Percentiles rank a stretch among this genome's conserved stretches.
Conservation (phyloP, 371 early-diverging fungal species). For the Mortierella sp. region DNA sequence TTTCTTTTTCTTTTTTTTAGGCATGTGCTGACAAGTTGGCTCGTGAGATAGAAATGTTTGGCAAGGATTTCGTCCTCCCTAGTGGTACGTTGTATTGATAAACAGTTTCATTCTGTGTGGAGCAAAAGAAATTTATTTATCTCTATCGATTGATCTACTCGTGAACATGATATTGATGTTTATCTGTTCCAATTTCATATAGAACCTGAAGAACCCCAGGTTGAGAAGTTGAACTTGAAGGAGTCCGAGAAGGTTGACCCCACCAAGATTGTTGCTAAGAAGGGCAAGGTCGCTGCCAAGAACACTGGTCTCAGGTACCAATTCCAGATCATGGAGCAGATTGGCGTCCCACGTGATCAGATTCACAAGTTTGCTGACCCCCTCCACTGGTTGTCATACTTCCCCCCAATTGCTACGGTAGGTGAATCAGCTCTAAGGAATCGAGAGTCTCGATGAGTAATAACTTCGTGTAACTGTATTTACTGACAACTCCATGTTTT, state of each 20-base stretch:
- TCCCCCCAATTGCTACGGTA: constrained; percentile 92
- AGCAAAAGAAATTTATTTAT: background rate
- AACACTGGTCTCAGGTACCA: constrained; percentile 89
- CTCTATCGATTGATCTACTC: background rate
- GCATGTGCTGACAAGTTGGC: constrained; percentile 98
- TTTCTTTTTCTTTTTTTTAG: constrained; percentile 52
- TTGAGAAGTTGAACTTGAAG: constrained; percentile 63
- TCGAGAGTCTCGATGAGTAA: background rate
- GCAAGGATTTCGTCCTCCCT: constrained; percentile 82
- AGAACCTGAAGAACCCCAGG: constrained; percentile 60
- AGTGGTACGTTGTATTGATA: constrained; percentile 24
- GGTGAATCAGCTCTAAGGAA: constrained; percentile 8
- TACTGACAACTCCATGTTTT: constrained; percentile 2
- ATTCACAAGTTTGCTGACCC: constrained; percentile 98
- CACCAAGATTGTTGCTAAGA: constrained; percentile 80
- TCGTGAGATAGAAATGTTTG: constrained; percentile 96
- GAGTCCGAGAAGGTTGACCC: constrained; percentile 60
- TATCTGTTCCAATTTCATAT: constrained; percentile 7
- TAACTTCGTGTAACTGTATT: background rate
- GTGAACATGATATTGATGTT: background rate
- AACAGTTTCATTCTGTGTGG: background rate
- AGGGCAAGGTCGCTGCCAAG: constrained; percentile 93
- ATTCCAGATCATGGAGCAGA: constrained; percentile 95
- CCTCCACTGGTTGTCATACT: constrained; percentile 96
- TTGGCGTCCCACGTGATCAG: constrained; percentile 92